Evolutionary conservation across 2,329 filamentous ascomycete species (phyloP).

Genomic region (Colletotrichum gigasporum): DNA sequence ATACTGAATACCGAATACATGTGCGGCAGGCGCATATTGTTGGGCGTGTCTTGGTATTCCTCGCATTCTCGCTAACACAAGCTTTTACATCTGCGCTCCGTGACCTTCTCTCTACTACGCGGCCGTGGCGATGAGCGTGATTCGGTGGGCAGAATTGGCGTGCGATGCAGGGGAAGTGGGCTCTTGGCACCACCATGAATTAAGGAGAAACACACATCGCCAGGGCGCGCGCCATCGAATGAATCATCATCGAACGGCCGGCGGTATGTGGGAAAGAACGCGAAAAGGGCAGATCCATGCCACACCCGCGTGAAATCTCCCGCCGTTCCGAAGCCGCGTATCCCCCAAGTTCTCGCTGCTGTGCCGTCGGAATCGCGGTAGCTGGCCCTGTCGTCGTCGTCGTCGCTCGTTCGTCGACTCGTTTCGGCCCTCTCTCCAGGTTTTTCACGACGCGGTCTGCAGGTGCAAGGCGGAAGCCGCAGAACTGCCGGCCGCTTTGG

Average conservation of each 20-base stretch:
- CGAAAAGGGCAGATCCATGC: conserved; percentile 18
- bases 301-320: not conserved
- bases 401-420: no score
- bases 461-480: not conserved
- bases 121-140: not conserved
- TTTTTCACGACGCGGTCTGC: not conserved
- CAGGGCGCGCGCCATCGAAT: not conserved
- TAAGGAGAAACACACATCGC: conserved; percentile 5
- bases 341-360: not conserved
- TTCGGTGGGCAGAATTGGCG: conserved; percentile 5
- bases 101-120: not conserved
- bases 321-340: not conserved
- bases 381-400: no score
- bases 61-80: no score
- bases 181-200: conserved; percentile 20
- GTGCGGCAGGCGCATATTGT: not conserved
- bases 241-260: not conserved
- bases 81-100: not conserved
- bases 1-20: not conserved
- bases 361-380: not conserved
- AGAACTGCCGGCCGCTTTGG: conserved; percentile 8
- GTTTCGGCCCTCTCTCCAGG: not conserved
- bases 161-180: conserved; percentile 28
- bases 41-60: conserved; percentile 2
- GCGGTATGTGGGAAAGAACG: conserved; percentile 13